Evolutionary conservation across 495 filamentous ascomycete species (phyloP).

Genomic region (Tuber umbilicatum): DNA sequence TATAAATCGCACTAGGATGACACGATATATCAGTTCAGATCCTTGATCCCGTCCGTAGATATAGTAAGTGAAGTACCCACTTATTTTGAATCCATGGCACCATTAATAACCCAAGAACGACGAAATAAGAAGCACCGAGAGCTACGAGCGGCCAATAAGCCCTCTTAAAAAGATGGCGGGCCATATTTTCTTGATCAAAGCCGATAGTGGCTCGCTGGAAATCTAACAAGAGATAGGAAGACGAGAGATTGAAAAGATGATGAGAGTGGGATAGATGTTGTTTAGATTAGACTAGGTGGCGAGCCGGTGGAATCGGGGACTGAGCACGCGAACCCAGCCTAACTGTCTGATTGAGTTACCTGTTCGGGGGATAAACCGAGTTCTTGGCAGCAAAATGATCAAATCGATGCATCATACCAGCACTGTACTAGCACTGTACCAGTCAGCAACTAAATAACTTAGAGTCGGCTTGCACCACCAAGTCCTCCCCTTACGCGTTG

Average conservation of each 20-base stretch:
- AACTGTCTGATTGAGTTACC: background rate
- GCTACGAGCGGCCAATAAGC: conserved; percentile 54
- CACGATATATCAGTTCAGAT: conserved; percentile 16
- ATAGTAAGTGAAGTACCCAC: conserved; percentile 41
- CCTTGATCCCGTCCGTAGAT: background rate
- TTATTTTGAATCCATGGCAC: conserved; percentile 50
- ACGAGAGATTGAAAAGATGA: background rate
- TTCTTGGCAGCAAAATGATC: background rate
- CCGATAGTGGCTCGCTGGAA: background rate
- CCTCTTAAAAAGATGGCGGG: conserved; percentile 50
- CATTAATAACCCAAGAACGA: conserved; percentile 47
- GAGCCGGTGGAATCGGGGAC: background rate
- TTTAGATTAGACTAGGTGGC: background rate
- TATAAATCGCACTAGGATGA: conserved; percentile 54
- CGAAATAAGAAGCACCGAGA: conserved; percentile 51
- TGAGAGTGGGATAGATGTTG: background rate
- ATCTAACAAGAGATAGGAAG: background rate
- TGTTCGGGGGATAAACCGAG: background rate
- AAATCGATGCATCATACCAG: background rate
- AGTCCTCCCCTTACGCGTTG: background rate
- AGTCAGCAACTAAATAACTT: background rate
- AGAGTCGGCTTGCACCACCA: background rate
- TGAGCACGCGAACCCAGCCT: background rate
- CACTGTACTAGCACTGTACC: background rate
- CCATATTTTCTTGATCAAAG: conserved; percentile 19